Evolutionary conservation across 2,329 filamentous ascomycete genomes (phyloP).

Genomic region (Tympanopsis confertula): DNA sequence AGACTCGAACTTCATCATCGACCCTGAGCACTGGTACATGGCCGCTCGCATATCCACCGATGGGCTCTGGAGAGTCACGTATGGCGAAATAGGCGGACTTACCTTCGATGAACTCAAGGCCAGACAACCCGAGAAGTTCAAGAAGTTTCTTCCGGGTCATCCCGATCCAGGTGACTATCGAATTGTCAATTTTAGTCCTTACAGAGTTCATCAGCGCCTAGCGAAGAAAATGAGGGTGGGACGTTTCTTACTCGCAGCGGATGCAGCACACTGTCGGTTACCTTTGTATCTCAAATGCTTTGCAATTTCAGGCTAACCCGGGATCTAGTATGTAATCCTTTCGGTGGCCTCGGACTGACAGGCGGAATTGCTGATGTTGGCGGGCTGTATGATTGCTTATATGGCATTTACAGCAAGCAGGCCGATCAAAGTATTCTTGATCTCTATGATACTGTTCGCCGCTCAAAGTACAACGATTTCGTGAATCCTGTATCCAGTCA

Average conservation of each 20-base stretch:
- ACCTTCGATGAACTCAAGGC: constrained; percentile 27
- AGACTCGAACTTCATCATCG: constrained; percentile 36
- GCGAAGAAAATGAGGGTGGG: constrained; percentile 33
- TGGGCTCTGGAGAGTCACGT: constrained; percentile 38
- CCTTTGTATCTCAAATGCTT: constrained; percentile 28
- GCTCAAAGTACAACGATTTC: no score
- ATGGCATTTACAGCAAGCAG: constrained; percentile 23
- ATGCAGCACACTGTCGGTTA: constrained; percentile 40
- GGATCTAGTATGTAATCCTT: constrained; percentile 4
- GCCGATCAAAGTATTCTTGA: constrained; percentile 27
- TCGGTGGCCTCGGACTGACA: constrained; percentile 34
- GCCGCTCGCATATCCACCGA: constrained; percentile 34
- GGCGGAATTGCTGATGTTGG: constrained; percentile 36
- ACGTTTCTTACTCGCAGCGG: constrained; percentile 33
- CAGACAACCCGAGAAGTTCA: constrained; percentile 30
- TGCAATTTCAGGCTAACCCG: neutral
- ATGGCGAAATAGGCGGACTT: constrained; percentile 31
- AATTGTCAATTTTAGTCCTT: constrained; percentile 32
- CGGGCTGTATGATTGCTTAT: constrained; percentile 32
- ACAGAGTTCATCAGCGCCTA: constrained; percentile 36
- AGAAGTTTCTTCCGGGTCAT: constrained; percentile 33
- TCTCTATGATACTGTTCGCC: constrained; percentile 24
- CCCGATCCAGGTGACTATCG: constrained; percentile 35
- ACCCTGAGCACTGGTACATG: constrained; percentile 40
- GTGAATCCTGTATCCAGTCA: no score